These are phyloP conservation scores for Phyllosticta citribraziliensis DNA, from an alignment of 2,329 filamentous ascomycete species.

Conservation along the genomic window DNA sequence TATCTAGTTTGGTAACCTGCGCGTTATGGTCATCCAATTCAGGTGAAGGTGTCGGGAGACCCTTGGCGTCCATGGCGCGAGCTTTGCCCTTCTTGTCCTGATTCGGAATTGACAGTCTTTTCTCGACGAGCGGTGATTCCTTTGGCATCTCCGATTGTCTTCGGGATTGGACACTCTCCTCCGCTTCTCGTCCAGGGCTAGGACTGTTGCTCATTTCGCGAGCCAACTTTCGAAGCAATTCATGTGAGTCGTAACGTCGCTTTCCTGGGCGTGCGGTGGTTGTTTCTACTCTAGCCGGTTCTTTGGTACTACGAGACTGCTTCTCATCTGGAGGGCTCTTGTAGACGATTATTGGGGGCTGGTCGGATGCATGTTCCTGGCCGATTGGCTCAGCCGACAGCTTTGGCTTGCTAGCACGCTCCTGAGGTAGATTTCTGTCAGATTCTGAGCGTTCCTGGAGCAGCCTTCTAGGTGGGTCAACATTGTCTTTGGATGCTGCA, in stretches of 20 bases:
- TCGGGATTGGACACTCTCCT: neutral
- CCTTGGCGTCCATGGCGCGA: neutral
- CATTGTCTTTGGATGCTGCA: neutral
- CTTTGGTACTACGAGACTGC: constrained; percentile 20
- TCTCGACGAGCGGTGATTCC: neutral
- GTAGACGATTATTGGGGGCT: constrained; percentile 25
- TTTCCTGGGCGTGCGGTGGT: constrained; percentile 15
- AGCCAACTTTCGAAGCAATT: constrained; percentile 36
- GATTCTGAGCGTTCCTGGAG: neutral
- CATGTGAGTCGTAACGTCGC: constrained; percentile 32
- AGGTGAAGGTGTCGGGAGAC: neutral
- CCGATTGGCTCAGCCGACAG: neutral
- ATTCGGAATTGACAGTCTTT: neutral
- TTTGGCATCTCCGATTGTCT: neutral
- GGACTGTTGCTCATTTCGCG: constrained; percentile 37
- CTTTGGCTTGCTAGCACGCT: neutral
- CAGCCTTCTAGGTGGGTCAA: neutral
- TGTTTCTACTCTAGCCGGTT: constrained; percentile 11
- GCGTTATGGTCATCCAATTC: neutral
- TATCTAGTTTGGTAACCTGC: neutral
- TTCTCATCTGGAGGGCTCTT: constrained; percentile 24
- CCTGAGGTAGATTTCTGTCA: constrained; percentile 5
- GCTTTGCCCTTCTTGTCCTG: neutral
- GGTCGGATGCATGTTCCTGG: constrained; percentile 5
- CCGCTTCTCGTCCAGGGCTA: constrained; percentile 26